Conservation (phyloP, 2,329 filamentous ascomycete genomes). For the Dothideomycetidae sp. region DNA sequence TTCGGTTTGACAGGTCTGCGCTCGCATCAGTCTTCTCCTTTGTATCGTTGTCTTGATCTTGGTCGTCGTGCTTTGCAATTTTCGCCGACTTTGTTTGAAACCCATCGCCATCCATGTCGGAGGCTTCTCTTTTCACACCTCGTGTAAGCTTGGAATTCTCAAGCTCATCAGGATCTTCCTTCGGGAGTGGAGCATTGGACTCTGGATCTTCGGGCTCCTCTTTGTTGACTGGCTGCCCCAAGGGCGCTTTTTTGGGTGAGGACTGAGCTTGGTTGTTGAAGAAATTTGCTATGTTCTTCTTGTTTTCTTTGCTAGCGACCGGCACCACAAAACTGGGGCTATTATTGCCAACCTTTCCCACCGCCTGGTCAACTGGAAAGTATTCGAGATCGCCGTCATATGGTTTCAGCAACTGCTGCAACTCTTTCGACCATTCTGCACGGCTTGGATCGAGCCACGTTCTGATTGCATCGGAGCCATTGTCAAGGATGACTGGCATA, state of each 20-base stretch:
- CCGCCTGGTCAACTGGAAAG: constrained; percentile 75
- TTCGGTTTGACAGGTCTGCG: constrained; percentile 28
- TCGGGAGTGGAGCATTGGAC: constrained; percentile 39
- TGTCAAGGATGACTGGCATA: constrained; percentile 87
- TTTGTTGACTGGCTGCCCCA: constrained; percentile 20
- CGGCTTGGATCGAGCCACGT: constrained; percentile 66
- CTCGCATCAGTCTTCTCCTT: no score
- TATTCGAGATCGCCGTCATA: constrained; percentile 66
- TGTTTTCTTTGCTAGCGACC: constrained; percentile 72
- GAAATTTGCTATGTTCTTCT: constrained; percentile 87
- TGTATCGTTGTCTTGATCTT: constrained; percentile 12
- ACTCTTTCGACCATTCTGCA: constrained; percentile 59
- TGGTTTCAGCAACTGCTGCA: constrained; percentile 68
- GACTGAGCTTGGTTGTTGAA: constrained; percentile 46
- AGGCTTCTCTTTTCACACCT: constrained; percentile 36
- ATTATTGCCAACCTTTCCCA: constrained; percentile 89
- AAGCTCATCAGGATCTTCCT: constrained; percentile 19
- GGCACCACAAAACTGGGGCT: constrained; percentile 73
- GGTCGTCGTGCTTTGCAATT: constrained; percentile 17
- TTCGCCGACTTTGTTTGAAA: constrained; percentile 27
- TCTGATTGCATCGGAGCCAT: constrained; percentile 53
- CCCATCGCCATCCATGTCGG: constrained; percentile 22
- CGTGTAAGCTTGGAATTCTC: constrained; percentile 16
- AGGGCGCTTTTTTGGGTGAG: constrained; percentile 23
- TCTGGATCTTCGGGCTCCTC: constrained; percentile 25